Base-by-base conservation (phyloP, 106 monocot genomes). In the Agapanthus africanus region DNA sequence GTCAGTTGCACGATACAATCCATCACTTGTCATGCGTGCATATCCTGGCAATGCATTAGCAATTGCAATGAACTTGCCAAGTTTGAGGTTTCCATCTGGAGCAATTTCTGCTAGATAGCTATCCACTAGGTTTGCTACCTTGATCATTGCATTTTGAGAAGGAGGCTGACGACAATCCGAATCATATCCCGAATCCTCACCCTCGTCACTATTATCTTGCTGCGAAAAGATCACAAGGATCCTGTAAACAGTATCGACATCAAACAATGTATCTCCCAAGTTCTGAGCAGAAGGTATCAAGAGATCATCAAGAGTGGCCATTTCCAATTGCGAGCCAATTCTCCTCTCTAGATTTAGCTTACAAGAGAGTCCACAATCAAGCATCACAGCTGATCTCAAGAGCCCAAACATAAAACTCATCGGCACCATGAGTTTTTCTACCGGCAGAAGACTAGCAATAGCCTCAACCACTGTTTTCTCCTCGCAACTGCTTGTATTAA, bases 61-160 rank as follows among this genome's bases (percentile, higher is more conserved):
- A 38, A 86, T 37, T 49, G 34, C 78, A 16, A 79, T 70, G 62
- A 82, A 86, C 40, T 73, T 86, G 23, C 54, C 69, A 36, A 82
- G 66, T n/a, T 62, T 76, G 33, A 86, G 78, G 30, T 87, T 82
- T 54, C 77, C 37, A 71, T 82, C 86, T 5, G 82, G 63, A 63
- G 86, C 82, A 64, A 87, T 87, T 69, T 87, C 86, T 25, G 82
- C 79, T 73, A 87, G 86, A 68, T 82, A 87, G 25, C 19, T 71
- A 32, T 87, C 86, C 32, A 87, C 57, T 9, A 87, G 36, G 9
- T 46, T 87, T 59, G 67, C 76, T 61, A 87, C 86, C 59, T 79
- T 76, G 26, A 71, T 60, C 66, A 86, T 15, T n/a, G 69, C 73
- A 66, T 44, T 82, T 47, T 86, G 79, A 51, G 85, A 78, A 26